These are phyloP conservation scores for Fusarium tuaranense DNA, from an alignment of 2,329 filamentous ascomycete genomes.

Conservation along the genomic window DNA sequence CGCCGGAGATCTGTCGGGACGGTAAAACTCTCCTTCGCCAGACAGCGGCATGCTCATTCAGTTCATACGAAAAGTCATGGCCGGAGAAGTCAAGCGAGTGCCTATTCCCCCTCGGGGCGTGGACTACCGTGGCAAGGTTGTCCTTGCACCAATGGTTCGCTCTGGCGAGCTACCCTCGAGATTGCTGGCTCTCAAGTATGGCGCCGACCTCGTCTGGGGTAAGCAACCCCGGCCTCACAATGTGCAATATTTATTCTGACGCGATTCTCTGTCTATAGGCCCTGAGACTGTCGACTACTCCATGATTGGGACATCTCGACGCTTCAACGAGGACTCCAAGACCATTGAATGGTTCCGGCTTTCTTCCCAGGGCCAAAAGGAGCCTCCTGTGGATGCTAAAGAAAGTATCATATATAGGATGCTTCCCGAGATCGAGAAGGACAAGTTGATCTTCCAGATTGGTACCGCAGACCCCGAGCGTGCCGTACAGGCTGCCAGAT, in stretches of 20 bases:
- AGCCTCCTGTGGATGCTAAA: constrained; percentile 63
- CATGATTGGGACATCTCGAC: constrained; percentile 87
- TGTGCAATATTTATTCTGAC: constrained; percentile 6
- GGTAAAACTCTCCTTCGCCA: constrained; percentile 15
- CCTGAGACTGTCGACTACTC: constrained; percentile 95
- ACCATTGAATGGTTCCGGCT: constrained; percentile 88
- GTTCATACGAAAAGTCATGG: constrained; percentile 66
- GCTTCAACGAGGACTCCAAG: constrained; percentile 78
- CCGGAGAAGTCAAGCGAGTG: constrained; percentile 72
- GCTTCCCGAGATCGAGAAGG: constrained; percentile 80
- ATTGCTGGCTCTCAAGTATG: constrained; percentile 90
- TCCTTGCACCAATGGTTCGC: constrained; percentile 97
- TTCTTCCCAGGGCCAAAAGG: constrained; percentile 76
- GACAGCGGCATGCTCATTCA: constrained; percentile 47
- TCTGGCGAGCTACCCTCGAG: constrained; percentile 95
- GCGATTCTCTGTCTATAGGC: constrained; percentile 58
- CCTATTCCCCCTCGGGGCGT: constrained; percentile 90
- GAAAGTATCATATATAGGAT: constrained; percentile 86
- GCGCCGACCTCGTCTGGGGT: constrained; percentile 97
- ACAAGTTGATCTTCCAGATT: constrained; percentile 88
- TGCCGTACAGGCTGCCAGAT: constrained; percentile 84
- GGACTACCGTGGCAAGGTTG: constrained; percentile 93
- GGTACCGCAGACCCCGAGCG: constrained; percentile 86
- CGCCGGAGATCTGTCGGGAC: not conserved
- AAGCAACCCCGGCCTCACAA: constrained; percentile 44